Evolutionary conservation across 2,329 filamentous ascomycete species (phyloP), one percentile per base, ranked within the genome.

Genomic region (Coniochaeta ligniaria): DNA sequence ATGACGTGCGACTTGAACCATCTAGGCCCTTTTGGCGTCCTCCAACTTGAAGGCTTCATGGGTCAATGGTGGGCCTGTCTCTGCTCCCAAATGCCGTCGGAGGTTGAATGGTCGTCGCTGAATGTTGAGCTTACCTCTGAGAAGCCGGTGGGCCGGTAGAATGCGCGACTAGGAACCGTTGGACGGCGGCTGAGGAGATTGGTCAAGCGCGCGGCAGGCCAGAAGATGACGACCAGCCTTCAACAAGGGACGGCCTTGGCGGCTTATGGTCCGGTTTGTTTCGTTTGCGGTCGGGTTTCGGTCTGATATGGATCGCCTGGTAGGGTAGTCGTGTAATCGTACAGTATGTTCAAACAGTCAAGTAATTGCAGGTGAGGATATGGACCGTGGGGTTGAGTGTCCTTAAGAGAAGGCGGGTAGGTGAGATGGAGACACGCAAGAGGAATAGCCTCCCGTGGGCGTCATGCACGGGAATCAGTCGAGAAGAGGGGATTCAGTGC

Each of bases 201-300:
- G 58, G 45, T 17, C 47, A 59, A 43, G 58, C 58, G 58, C 58
- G 58, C 58, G 58, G 58, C 58, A 59, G 58, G 57, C 41, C 57
- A 20, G 3, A 24, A 43, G 28, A 59, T 17, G 58, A 54, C 45
- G 58, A 26, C 58, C 57, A 6, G 20, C 24, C n/a, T 38, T 24
- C 24, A 24, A n/a, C 35, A 35, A 35, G 26, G 26, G 24, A 45
- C 36, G 26, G 41, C 6, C 43, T 33, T 57, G 33, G 54, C 47
- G 47, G 47, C 14, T 7, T 26, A 31, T 17, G 47, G 22, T 17
- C 26, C 45, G 31, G 11, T 6, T n/a, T 59, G 57, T 59, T 59
- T 59, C 57, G 57, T 47, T 36, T 36, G 11, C 16, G 57, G 57
- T 12, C 26, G n/a, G 17, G 41, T 22, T 36, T 59, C 33, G 54